Conservation (phyloP, 2,329 filamentous ascomycete species). For the Microdochium nivale region DNA sequence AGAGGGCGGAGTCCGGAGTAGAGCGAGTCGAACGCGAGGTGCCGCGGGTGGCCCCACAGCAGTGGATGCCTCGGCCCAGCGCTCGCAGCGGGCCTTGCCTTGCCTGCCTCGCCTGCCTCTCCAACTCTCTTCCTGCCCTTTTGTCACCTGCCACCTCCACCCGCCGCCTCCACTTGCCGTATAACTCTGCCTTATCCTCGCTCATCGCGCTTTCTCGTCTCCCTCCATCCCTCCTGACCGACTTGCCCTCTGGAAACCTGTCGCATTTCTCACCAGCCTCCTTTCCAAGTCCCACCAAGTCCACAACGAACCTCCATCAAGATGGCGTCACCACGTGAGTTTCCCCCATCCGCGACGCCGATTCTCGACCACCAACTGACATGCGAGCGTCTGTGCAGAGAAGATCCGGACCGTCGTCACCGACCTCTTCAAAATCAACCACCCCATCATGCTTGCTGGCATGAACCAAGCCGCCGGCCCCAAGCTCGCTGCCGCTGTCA, state of each 20-base stretch:
- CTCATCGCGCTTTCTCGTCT: background rate
- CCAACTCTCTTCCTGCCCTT: background rate
- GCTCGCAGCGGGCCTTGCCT: background rate
- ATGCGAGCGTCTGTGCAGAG: constrained; percentile 40
- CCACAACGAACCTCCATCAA: constrained; percentile 7
- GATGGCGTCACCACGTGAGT: constrained; percentile 24
- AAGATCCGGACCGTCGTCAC: constrained; percentile 83
- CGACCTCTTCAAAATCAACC: constrained; percentile 92
- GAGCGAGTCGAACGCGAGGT: too few relatives aligned
- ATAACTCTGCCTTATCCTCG: background rate
- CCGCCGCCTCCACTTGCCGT: background rate
- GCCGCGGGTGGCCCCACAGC: too few relatives aligned
- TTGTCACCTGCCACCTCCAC: background rate
- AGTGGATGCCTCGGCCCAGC: background rate
- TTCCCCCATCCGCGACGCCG: too few relatives aligned
- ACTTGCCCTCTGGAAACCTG: constrained; percentile 6
- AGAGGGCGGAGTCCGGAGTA: too few relatives aligned
- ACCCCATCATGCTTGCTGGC: constrained; percentile 86
- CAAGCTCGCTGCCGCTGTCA: constrained; percentile 88
- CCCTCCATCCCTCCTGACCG: background rate
- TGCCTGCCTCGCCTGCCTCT: background rate
- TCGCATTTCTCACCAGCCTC: constrained; percentile 1
- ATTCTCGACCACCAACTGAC: constrained; percentile 1
- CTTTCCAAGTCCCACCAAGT: background rate
- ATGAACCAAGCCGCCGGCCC: constrained; percentile 98